A percentile compares a stretch with the other conserved stretches of the same genome.
phyloP scores from a whole-genome alignment of 805 yeast species.

The Saccharomycopsis lassenensis region DNA sequence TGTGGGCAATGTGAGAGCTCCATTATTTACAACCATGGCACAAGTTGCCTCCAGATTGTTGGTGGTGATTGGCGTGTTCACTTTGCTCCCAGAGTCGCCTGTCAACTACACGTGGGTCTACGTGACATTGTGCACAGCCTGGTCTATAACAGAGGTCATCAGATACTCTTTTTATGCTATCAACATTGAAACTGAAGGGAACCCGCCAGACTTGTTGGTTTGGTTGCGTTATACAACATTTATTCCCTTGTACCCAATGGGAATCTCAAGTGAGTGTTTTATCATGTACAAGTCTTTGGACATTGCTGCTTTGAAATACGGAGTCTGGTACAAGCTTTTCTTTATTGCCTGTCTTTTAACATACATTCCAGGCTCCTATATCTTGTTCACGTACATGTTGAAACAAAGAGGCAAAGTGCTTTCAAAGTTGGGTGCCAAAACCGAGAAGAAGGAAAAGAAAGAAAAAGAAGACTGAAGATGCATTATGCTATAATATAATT shows the following conservation, averaged over 20 bases:
- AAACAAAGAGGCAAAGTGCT: conserved; percentile 74
- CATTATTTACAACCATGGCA: conserved; percentile 69
- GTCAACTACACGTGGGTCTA: conserved; percentile 52
- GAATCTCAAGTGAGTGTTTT: conserved; percentile 75
- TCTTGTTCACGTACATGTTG: conserved; percentile 79
- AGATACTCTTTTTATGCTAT: conserved; percentile 83
- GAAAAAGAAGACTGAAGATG: no score
- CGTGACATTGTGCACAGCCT: conserved; percentile 60
- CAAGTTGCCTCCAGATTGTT: conserved; percentile 82
- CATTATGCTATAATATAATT: no score
- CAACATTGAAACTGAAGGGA: conserved; percentile 38
- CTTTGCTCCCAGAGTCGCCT: conserved; percentile 60
- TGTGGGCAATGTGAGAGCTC: conserved; percentile 75
- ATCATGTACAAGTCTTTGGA: conserved; percentile 61
- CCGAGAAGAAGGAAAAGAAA: conserved; percentile 8
- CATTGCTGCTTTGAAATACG: conserved; percentile 48
- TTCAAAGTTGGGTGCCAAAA: conserved; percentile 27
- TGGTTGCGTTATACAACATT: conserved; percentile 79
- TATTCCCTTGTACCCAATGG: conserved; percentile 76
- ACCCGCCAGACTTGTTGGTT: conserved; percentile 48
- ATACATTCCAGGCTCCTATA: conserved; percentile 82
- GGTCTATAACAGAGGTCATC: conserved; percentile 92
- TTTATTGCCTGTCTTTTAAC: conserved; percentile 48
- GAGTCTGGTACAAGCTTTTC: conserved; percentile 40
- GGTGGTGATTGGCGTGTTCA: conserved; percentile 74